Conservation (phyloP, 208 protist genomes). For the Wallacemonas sp. region DNA sequence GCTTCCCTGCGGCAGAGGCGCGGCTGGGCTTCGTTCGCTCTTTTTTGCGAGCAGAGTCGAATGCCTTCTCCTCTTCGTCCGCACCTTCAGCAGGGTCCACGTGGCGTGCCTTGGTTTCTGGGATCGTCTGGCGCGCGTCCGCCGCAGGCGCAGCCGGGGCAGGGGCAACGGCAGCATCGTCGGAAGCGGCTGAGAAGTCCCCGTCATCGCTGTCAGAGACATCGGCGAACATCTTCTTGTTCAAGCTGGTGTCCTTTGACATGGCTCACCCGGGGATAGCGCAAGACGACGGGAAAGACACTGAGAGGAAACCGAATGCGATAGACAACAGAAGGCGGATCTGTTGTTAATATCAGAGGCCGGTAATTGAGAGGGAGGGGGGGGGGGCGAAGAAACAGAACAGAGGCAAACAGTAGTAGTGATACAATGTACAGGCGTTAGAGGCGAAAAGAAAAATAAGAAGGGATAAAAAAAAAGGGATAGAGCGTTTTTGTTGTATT, state of each 20-base stretch:
- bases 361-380: too few species aligned
- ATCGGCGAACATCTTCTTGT: slow-evolving; percentile 56
- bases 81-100: slow-evolving; percentile 4
- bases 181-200: slow-evolving; percentile 3
- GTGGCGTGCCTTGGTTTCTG: too few species aligned
- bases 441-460: slow-evolving; percentile 12
- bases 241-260: background rate
- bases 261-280: background rate
- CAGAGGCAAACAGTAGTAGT: background rate
- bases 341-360: too few species aligned
- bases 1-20: slow-evolving; percentile 1
- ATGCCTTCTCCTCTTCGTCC: background rate
- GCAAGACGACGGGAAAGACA: background rate
- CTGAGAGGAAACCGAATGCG: background rate
- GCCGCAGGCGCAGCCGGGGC: background rate
- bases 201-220: slow-evolving; percentile 30
- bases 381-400: slow-evolving; percentile 5
- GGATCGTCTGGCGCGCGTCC: background rate
- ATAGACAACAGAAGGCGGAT: too few species aligned
- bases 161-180: background rate
- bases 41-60: background rate
- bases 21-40: background rate
- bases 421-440: background rate
- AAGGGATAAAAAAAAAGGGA: background rate
- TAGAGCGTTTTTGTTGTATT: background rate